These are phyloP conservation scores for Pichia gijzeniarum DNA, from an alignment of 805 yeast species.

Conservation along the genomic window DNA sequence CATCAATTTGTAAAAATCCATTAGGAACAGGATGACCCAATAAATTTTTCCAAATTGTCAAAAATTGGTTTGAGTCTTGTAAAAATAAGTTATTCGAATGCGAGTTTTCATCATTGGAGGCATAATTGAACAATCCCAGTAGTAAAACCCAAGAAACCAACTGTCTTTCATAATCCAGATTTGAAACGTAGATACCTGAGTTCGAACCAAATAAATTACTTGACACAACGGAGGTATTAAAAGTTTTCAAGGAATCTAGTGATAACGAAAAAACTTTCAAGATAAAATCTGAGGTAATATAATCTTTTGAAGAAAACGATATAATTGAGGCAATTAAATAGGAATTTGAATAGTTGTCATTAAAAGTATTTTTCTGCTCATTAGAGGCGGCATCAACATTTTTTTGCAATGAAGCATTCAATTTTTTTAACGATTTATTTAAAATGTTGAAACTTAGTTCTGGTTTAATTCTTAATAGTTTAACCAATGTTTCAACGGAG, in stretches of 20 bases:
- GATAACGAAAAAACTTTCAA: constrained; percentile 27
- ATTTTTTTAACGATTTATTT: constrained; percentile 31
- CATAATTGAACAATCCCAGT: constrained; percentile 55
- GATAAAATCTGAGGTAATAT: constrained; percentile 28
- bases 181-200: constrained; percentile 25
- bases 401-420: constrained; percentile 29
- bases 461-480: constrained; percentile 31
- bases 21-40: constrained; percentile 44
- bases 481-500: constrained; percentile 32
- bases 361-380: constrained; percentile 19
- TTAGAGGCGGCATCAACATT: constrained; percentile 21
- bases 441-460: constrained; percentile 27
- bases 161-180: constrained; percentile 31
- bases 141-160: constrained; percentile 56
- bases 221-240: constrained; percentile 31
- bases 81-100: constrained; percentile 44
- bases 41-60: constrained; percentile 58
- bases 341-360: constrained; percentile 28
- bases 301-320: constrained; percentile 26
- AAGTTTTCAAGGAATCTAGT: constrained; percentile 27
- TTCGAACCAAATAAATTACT: constrained; percentile 28
- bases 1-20: constrained; percentile 28
- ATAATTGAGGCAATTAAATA: constrained; percentile 29
- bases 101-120: constrained; percentile 19
- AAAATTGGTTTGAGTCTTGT: constrained; percentile 51